Evolutionary conservation across 2,329 filamentous ascomycete genomes (phyloP).

Genomic region (Colletotrichum magnum): DNA sequence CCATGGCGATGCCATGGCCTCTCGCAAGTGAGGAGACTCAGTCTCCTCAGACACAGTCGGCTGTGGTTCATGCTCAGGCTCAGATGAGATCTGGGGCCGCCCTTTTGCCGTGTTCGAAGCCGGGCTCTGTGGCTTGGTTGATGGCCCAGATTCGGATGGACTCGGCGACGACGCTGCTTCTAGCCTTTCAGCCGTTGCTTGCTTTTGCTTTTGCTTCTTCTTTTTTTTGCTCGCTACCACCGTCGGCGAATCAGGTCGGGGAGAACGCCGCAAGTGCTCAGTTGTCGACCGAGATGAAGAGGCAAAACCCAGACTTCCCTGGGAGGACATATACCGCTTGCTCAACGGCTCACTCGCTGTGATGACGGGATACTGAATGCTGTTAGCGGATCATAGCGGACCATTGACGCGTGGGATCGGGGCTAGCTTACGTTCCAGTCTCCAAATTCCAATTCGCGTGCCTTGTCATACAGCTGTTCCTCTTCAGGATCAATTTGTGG

Average conservation of each 20-base stretch:
- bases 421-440: conserved; percentile 89
- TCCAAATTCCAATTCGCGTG: conserved; percentile 81
- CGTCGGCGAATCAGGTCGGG: conserved; percentile 23
- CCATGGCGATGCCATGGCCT: conserved; percentile 39
- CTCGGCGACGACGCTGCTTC: conserved; percentile 15
- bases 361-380: conserved; percentile 87
- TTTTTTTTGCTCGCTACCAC: conserved; percentile 37
- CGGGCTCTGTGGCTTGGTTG: conserved; percentile 30
- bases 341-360: conserved; percentile 81
- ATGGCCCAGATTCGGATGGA: conserved; percentile 21
- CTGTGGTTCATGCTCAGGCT: neutral
- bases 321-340: conserved; percentile 69
- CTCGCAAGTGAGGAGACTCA: conserved; percentile 27
- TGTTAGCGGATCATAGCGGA: conserved; percentile 45
- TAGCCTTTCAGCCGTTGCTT: conserved; percentile 14
- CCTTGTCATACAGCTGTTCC: conserved; percentile 78
- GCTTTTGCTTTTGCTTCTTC: conserved; percentile 39
- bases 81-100: neutral
- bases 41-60: neutral
- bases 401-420: neutral
- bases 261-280: conserved; percentile 27
- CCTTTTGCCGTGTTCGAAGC: neutral
- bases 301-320: conserved; percentile 32
- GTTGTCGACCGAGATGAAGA: conserved; percentile 33
- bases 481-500: conserved; percentile 76